Base-by-base conservation (phyloP, 345 rosid genomes). In the Eucalyptus sp. region DNA sequence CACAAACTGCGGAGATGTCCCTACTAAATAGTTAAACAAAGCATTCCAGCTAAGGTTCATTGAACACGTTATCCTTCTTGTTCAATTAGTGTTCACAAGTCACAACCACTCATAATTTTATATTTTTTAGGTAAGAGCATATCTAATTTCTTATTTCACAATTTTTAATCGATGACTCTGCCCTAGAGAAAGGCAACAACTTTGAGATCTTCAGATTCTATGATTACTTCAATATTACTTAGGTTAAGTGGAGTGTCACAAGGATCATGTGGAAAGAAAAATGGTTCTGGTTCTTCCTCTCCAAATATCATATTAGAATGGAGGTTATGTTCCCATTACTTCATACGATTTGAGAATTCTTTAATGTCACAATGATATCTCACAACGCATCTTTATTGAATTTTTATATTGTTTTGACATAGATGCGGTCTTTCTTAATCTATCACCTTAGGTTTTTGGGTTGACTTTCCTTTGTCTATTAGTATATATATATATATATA, bases 341-440 rank as follows among this genome's bases (percentile, higher is more conserved):
- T 27, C 8, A 13, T 11, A 25, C 0, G 4, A 29, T 29, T 60
- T 60, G 31, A 60, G 13, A 56, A 24, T 22, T 56, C 1, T 56
- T 56, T 56, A 56, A 56, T 2, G 29, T 56, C 29, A 22, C 62
- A 22, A 56, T 22, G 13, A 0, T 24, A 56, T 56, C 13, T 24
- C 15, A 12, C 1, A 27, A 27, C 2, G 1, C 2, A 0, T 52
- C 24, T 52, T 0, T 52, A 18, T 3, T 27, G 4, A 6, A 29
- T 27, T 60, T 60, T 27, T 60, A 3, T 25, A 2, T 58, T 12
- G n/a, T 60, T 52, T 18, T 24, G 6, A 24, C 25, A 58, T 54
- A 20, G 13, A 58, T 58, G 5, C 6, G 0, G 1, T 60, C 66
- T 60, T 27, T 29, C 16, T 60, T 27, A 10, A 60, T 5, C 3